A percentile compares a stretch with the other conserved stretches of the same genome.
These are phyloP conservation scores for Peronospora tabacina DNA, from an alignment of 352 stramenopile species.

Conservation along the genomic window DNA sequence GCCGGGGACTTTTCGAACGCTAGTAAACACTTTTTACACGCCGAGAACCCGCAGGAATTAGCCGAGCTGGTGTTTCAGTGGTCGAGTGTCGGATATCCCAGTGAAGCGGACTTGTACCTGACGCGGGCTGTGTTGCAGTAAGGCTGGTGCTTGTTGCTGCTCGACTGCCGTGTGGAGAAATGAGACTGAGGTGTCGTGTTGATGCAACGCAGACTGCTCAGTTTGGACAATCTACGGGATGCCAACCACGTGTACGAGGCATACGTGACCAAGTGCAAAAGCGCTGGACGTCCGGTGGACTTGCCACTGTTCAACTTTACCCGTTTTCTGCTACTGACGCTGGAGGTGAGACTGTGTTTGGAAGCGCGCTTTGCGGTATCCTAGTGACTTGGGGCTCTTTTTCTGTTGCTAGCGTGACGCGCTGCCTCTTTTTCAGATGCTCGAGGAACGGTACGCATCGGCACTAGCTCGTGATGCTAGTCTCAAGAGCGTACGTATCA, in stretches of 20 bases:
- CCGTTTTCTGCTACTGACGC: slow-evolving; percentile 73
- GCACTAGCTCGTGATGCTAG: slow-evolving; percentile 66
- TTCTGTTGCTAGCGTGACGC: slow-evolving; percentile 55
- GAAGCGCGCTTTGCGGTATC: neutral
- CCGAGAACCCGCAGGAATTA: slow-evolving; percentile 63
- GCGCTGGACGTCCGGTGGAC: slow-evolving; percentile 36
- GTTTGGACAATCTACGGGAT: slow-evolving; percentile 81
- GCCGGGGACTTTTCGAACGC: slow-evolving; percentile 57
- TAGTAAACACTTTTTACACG: slow-evolving; percentile 74
- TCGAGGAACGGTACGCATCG: slow-evolving; percentile 73
- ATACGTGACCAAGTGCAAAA: slow-evolving; percentile 50
- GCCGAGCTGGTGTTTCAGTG: slow-evolving; percentile 65
- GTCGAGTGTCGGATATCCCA: slow-evolving; percentile 65
- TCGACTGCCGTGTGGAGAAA: neutral
- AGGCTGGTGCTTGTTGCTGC: slow-evolving; percentile 8
- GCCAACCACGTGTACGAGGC: slow-evolving; percentile 71
- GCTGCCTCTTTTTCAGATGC: slow-evolving; percentile 79
- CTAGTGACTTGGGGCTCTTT: neutral
- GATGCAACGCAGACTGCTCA: slow-evolving; percentile 44
- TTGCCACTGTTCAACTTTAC: slow-evolving; percentile 81
- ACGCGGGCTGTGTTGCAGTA: slow-evolving; percentile 74
- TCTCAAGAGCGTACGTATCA: slow-evolving; percentile 64
- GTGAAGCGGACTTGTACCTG: slow-evolving; percentile 76
- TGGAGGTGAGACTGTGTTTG: slow-evolving; percentile 44
- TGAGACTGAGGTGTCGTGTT: slow-evolving; percentile 9